These are phyloP conservation scores for Eucalyptus regnans DNA, from an alignment of 345 rosid species.

Conservation along the genomic window DNA sequence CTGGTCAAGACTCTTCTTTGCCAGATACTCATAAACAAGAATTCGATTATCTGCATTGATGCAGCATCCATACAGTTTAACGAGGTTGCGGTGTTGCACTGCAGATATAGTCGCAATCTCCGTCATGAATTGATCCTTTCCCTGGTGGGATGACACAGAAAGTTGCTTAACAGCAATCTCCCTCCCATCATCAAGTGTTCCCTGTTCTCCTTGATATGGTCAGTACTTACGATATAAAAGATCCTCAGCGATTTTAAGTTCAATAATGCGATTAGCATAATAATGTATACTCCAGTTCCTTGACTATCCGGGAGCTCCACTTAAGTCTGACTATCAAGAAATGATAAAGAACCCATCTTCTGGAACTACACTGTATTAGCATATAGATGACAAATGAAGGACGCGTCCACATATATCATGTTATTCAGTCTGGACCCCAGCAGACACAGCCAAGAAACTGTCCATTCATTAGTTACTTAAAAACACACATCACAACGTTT, in stretches of 20 bases:
- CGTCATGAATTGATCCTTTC: slow-evolving; percentile 54
- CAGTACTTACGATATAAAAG: background rate
- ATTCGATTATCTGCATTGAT: slow-evolving; percentile 38
- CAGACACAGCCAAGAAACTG: background rate
- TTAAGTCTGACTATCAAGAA: background rate
- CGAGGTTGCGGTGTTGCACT: slow-evolving; percentile 58
- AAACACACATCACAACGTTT: background rate
- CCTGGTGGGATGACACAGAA: slow-evolving; percentile 50
- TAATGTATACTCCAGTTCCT: background rate
- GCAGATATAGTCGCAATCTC: slow-evolving; percentile 64
- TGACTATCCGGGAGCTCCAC: background rate
- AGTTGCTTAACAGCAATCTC: slow-evolving; percentile 58
- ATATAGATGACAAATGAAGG: background rate
- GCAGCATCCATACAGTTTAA: slow-evolving; percentile 59
- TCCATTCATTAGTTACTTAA: background rate
- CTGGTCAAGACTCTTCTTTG: slow-evolving; percentile 61
- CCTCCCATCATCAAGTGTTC: slow-evolving; percentile 42
- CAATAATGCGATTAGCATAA: background rate
- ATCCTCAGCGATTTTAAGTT: rapidly evolving
- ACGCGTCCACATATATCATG: background rate
- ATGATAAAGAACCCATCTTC: background rate
- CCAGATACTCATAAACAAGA: slow-evolving; percentile 60
- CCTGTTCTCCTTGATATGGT: background rate
- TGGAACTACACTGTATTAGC: background rate
- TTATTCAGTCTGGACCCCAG: background rate